Evolutionary conservation across 768 basidiomycete species (phyloP).

Genomic region (Phanerochaete carnosa): DNA sequence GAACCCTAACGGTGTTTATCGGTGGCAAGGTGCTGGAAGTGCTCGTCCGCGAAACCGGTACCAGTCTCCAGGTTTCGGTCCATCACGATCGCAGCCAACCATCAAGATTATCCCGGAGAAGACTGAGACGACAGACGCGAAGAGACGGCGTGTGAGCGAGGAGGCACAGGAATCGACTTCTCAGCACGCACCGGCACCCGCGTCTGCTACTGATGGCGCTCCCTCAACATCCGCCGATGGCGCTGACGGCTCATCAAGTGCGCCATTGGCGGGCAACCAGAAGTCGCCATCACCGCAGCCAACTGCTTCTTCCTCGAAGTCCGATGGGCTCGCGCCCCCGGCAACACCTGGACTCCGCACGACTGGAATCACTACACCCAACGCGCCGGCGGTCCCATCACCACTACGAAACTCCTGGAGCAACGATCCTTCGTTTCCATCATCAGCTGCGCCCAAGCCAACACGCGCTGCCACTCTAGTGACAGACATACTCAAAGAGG

Average conservation of each 20-base stretch:
- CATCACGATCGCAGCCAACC: constrained; percentile 42
- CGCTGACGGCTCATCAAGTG: background rate
- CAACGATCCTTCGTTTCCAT: constrained; percentile 35
- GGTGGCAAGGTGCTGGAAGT: constrained; percentile 76
- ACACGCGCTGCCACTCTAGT: constrained; percentile 69
- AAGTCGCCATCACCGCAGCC: constrained; percentile 1
- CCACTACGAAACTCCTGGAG: constrained; percentile 76
- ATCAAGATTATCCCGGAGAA: constrained; percentile 41
- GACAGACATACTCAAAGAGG: constrained; percentile 68
- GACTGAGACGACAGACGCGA: constrained; percentile 44
- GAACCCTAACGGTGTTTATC: constrained; percentile 75
- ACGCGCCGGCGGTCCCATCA: constrained; percentile 64
- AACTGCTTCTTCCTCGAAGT: constrained; percentile 9
- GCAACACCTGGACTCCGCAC: constrained; percentile 23
- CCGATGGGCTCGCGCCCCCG: background rate
- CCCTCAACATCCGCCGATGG: background rate
- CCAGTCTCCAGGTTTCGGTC: constrained; percentile 68
- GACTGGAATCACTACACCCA: constrained; percentile 40
- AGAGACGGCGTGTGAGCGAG: constrained; percentile 59
- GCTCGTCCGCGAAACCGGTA: constrained; percentile 67
- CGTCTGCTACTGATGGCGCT: constrained; percentile 7
- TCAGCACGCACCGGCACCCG: constrained; percentile 24
- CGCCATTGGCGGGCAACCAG: background rate
- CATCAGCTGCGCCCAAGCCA: constrained; percentile 37
- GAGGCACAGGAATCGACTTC: constrained; percentile 35